These are phyloP conservation scores for Periconia sp. DNA, from an alignment of 2,329 filamentous ascomycete species.

Conservation along the genomic window DNA sequence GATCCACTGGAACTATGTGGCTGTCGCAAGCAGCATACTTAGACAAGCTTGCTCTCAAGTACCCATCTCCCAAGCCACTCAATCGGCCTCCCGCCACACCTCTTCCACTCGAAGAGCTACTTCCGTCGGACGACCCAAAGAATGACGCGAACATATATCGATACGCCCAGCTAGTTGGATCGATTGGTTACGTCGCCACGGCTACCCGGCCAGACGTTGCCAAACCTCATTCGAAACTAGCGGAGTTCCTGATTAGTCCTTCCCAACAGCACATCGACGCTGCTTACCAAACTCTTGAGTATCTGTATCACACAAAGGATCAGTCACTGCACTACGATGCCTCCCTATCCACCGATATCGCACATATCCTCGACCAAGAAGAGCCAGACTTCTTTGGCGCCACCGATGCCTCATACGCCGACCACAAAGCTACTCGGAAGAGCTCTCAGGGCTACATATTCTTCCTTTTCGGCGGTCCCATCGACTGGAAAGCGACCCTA, in stretches of 20 bases:
- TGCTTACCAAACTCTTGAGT: slow-evolving; percentile 10
- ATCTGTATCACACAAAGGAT: slow-evolving; percentile 12
- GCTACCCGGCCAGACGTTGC: slow-evolving; percentile 18
- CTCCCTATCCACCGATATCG: slow-evolving; percentile 1
- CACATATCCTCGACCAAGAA: slow-evolving; percentile 11
- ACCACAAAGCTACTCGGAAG: slow-evolving; percentile 11
- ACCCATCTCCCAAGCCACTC: too few species aligned
- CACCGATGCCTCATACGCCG: slow-evolving; percentile 17
- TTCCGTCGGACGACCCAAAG: slow-evolving; percentile 8
- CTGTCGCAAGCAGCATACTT: too few species aligned
- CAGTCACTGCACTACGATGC: slow-evolving; percentile 8
- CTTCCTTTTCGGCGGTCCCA: slow-evolving; percentile 15
- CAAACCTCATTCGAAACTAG: slow-evolving; percentile 15
- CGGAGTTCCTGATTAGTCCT: slow-evolving; percentile 17
- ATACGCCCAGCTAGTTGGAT: slow-evolving; percentile 14
- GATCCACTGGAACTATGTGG: too few species aligned
- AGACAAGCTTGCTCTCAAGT: too few species aligned
- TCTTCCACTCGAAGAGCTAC: slow-evolving; percentile 1
- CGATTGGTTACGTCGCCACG: slow-evolving; percentile 12
- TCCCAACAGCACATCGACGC: slow-evolving; percentile 12
- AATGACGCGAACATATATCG: slow-evolving; percentile 9
- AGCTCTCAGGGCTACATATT: slow-evolving; percentile 25
- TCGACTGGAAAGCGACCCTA: slow-evolving; percentile 15
- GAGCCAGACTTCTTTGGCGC: slow-evolving; percentile 15
- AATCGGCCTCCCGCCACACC: too few species aligned